Base-by-base conservation (phyloP, 179 eudicot species). In the Spinacia oleracea region DNA sequence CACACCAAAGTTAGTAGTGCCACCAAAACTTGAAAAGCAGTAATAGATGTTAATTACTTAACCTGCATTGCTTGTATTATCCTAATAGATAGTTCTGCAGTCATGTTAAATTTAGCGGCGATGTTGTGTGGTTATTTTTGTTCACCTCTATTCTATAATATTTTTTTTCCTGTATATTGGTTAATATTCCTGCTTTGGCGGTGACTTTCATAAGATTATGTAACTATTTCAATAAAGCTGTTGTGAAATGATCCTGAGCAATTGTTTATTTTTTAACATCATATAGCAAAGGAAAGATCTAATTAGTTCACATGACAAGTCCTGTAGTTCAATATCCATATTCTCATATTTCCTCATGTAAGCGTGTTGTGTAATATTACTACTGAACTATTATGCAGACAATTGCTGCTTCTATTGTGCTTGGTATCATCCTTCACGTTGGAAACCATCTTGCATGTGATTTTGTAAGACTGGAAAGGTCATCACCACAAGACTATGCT, bases 371-470 rank as follows among this genome's bases (percentile, higher is more conserved):
- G 43, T n/a, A 55, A 38, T 71, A 71, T 45, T 60, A 56, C 34
- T 40, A 38, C 40, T 71, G 70, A 60, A 70, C 40, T 79, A 70
- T 38, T 79, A 10, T 86, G 86, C 85, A 95, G 98, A 93, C 98
- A 51, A 86, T 95, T 72, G 95, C 98, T 29, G 97, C 88, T 42
- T 97, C 97, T 77, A 91, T 96, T 82, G 89, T 96, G 53, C 51
- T 92, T 53, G 98, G 96, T 70, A 48, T 87, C 70, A 84, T 91
- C 76, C 97, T 96, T 55, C 99, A 96, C 71, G 97, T 86, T 56
- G 97, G 94, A 51, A 87, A 89, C 83, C 99, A 96, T 70, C 88
- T 96, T 67, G 89, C 97, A 16, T 96, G 99, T 78, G 98, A 96
- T 85, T 96, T 96, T 79, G 97, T 95, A 77, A 90, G 96, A 85